Conservation (phyloP, 2,329 filamentous ascomycete genomes). For the Coniella lustricola region DNA sequence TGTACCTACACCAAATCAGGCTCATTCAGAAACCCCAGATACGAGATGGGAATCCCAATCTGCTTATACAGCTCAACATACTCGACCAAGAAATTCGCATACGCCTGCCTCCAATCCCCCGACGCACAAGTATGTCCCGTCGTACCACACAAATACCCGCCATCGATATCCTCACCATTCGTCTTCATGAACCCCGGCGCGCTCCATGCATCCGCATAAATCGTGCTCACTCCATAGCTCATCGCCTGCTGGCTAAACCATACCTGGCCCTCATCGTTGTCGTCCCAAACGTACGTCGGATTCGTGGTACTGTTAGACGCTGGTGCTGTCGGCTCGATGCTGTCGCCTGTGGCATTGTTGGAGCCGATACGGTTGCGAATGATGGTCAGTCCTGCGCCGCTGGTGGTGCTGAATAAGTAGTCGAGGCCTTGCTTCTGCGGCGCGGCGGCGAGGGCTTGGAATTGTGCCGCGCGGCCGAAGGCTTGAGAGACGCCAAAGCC, state of each 20-base stretch:
- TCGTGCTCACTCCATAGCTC: conserved; percentile 30
- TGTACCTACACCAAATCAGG: conserved; percentile 28
- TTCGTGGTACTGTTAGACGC: conserved; percentile 21
- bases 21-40: conserved; percentile 42
- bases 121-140: conserved; percentile 29
- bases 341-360: conserved; percentile 13
- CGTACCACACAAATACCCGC: conserved; percentile 40
- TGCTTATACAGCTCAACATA: conserved; percentile 40
- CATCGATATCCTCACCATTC: conserved; percentile 35
- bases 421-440: conserved; percentile 33
- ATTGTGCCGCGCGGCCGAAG: conserved; percentile 35
- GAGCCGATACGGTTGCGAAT: conserved; percentile 43
- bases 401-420: conserved; percentile 36
- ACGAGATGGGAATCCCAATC: conserved; percentile 36
- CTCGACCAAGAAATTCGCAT: conserved; percentile 40
- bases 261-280: conserved; percentile 32
- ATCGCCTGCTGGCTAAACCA: conserved; percentile 33
- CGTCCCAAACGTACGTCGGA: conserved; percentile 29
- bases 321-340: conserved; percentile 27
- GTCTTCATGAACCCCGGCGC: conserved; percentile 47
- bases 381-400: conserved; percentile 42
- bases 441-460: conserved; percentile 26
- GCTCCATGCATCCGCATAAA: conserved; percentile 45
- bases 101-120: conserved; percentile 41
- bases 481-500: conserved; percentile 44